These are phyloP conservation scores for Kuraishia floccosa DNA, from an alignment of 805 yeast species.

Conservation along the genomic window DNA sequence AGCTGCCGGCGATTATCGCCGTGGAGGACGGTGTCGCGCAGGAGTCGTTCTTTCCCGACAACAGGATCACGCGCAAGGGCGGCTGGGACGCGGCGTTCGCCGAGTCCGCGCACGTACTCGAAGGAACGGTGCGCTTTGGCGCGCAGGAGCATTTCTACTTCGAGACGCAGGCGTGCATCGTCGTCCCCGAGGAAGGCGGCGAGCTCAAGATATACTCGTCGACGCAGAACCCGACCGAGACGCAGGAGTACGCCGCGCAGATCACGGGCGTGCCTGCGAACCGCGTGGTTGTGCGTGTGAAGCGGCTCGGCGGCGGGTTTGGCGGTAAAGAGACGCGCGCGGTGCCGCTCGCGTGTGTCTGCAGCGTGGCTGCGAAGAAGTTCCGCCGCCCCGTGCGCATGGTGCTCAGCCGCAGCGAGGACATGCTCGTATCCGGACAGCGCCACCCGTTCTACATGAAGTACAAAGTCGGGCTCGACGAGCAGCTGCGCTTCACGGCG, in stretches of 20 bases:
- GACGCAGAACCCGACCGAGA: conserved; percentile 32
- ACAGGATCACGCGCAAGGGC: conserved; percentile 23
- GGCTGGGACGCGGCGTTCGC: conserved; percentile 26
- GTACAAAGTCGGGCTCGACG: conserved; percentile 30
- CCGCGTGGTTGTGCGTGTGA: conserved; percentile 26
- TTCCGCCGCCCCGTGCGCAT: conserved; percentile 29
- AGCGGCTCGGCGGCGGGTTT: conserved; percentile 37
- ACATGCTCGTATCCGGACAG: conserved; percentile 33
- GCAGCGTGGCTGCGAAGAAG: conserved; percentile 30
- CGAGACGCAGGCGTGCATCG: conserved; percentile 32
- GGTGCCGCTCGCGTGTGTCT: conserved; percentile 23
- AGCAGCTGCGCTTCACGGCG: conserved; percentile 26
- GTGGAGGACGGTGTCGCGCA: conserved; percentile 31
- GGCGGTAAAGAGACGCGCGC: conserved; percentile 38
- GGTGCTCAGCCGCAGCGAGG: conserved; percentile 27
- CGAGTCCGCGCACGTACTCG: conserved; percentile 18
- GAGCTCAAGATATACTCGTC: conserved; percentile 31
- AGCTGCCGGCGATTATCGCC: conserved; percentile 23
- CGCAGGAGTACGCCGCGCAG: conserved; percentile 29
- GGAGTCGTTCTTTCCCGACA: conserved; percentile 25
- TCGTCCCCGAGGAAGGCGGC: conserved; percentile 32
- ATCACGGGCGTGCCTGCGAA: conserved; percentile 29
- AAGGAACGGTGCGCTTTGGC: conserved; percentile 27
- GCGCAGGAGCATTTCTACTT: conserved; percentile 39
- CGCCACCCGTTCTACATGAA: conserved; percentile 33